Percentiles rank a stretch among this genome's conserved stretches.
Conservation (phyloP, 73 alveolate species). For the Durusdinium trenchii region DNA sequence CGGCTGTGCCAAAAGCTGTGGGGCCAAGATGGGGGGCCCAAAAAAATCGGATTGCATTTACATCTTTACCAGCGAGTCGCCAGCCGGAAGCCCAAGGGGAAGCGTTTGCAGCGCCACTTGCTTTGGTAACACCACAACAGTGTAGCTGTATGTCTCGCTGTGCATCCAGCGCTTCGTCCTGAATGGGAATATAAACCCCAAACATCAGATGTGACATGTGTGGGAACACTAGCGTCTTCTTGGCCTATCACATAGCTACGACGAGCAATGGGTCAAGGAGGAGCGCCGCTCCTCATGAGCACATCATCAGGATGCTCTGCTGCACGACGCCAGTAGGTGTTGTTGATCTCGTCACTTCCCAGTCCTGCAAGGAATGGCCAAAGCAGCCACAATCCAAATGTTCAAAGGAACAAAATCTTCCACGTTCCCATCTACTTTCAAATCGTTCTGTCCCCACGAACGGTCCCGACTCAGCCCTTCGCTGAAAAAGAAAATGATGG, state of each 20-base stretch:
- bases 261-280: background rate
- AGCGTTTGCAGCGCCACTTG: background rate
- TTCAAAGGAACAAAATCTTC: background rate
- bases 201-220: background rate
- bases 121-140: background rate
- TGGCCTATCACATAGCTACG: too few species aligned
- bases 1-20: background rate
- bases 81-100: background rate
- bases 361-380: background rate
- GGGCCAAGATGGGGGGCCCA: too few species aligned
- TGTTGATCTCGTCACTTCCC: background rate
- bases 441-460: background rate
- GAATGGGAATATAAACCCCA: background rate
- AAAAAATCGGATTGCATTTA: too few species aligned
- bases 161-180: constrained; percentile 49
- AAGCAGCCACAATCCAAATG: background rate
- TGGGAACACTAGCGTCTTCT: too few species aligned
- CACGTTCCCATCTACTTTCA: background rate
- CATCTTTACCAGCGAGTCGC: background rate
- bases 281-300: background rate
- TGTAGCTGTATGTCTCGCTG: background rate
- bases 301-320: background rate
- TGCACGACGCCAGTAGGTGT: background rate
- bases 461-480: background rate
- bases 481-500: background rate